Evolutionary conservation across 176 grass and related monocot species (phyloP).

Genomic region (Oryza nivara): DNA sequence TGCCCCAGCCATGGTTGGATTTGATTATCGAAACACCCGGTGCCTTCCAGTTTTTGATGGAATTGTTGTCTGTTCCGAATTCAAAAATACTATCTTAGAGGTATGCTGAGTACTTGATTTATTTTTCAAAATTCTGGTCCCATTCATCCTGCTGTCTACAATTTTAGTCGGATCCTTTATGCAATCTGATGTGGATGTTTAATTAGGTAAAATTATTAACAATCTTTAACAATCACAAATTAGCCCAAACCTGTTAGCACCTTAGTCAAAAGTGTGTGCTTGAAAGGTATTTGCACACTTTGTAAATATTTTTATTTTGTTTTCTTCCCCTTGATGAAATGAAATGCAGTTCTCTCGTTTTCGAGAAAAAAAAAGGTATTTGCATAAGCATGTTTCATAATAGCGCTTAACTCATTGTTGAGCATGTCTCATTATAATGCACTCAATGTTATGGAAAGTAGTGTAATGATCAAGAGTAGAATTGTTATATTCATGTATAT

Average conservation of each 20-base stretch:
- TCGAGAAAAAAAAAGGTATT: not conserved
- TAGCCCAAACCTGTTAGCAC: not conserved
- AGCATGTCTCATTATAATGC: not conserved
- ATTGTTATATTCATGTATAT: not conserved
- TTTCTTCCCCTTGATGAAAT: too few species aligned
- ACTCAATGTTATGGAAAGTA: not conserved
- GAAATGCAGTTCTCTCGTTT: too few species aligned
- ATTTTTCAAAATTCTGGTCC: constrained; percentile 17
- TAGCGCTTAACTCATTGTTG: not conserved
- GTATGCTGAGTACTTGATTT: constrained; percentile 52
- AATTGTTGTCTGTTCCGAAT: constrained; percentile 83
- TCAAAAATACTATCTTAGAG: constrained; percentile 83
- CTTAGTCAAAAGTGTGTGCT: not conserved
- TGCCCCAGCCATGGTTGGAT: constrained; percentile 93
- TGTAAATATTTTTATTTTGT: too few species aligned
- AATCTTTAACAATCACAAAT: not conserved
- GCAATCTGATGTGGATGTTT: not conserved
- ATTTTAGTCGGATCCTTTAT: not conserved
- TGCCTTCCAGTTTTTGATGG: constrained; percentile 77
- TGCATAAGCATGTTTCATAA: not conserved
- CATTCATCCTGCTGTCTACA: not conserved
- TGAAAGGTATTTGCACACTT: constrained; percentile 6
- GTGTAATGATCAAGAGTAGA: not conserved
- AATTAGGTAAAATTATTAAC: not conserved
- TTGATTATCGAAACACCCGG: constrained; percentile 76